Conservation (phyloP, 106 monocot genomes). For the Dendrobium officinale region DNA sequence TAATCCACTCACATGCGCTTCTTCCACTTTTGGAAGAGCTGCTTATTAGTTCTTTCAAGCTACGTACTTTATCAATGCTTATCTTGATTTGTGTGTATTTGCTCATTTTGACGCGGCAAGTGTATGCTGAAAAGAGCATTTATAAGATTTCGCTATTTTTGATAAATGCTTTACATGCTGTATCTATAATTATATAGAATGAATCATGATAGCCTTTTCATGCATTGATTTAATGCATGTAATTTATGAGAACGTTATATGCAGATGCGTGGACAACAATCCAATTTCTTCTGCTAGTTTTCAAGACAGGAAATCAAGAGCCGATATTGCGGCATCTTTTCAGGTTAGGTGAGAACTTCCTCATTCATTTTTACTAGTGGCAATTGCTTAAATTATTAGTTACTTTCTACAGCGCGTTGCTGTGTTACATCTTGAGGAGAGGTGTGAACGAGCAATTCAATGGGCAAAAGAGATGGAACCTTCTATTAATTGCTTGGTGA, state of each 20-base stretch:
- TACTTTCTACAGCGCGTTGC: slow-evolving; percentile 69
- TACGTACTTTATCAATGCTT: too few relatives aligned
- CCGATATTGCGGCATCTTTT: slow-evolving; percentile 97
- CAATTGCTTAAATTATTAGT: neutral
- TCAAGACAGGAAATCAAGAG: slow-evolving; percentile 57
- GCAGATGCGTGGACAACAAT: slow-evolving; percentile 50
- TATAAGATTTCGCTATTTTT: neutral
- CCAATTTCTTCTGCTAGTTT: slow-evolving; percentile 47
- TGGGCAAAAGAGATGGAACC: slow-evolving; percentile 94
- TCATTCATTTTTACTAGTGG: neutral
- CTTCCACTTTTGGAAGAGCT: neutral
- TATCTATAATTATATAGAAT: neutral
- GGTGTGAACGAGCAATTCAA: slow-evolving; percentile 88
- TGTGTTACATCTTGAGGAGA: slow-evolving; percentile 94
- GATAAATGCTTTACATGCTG: neutral
- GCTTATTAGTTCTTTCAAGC: too few relatives aligned
- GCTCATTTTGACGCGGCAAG: neutral
- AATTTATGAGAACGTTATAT: slow-evolving; percentile 5
- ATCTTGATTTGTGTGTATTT: too few relatives aligned
- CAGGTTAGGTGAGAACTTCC: slow-evolving; percentile 46
- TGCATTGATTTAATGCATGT: slow-evolving; percentile 3
- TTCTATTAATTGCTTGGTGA: slow-evolving; percentile 76
- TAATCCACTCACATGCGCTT: neutral
- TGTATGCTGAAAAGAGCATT: neutral
- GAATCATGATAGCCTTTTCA: neutral